Evolutionary conservation across 805 yeast genomes (phyloP), one percentile per base, ranked within the genome.

Genomic region (Wickerhamomyces chaumierensis): DNA sequence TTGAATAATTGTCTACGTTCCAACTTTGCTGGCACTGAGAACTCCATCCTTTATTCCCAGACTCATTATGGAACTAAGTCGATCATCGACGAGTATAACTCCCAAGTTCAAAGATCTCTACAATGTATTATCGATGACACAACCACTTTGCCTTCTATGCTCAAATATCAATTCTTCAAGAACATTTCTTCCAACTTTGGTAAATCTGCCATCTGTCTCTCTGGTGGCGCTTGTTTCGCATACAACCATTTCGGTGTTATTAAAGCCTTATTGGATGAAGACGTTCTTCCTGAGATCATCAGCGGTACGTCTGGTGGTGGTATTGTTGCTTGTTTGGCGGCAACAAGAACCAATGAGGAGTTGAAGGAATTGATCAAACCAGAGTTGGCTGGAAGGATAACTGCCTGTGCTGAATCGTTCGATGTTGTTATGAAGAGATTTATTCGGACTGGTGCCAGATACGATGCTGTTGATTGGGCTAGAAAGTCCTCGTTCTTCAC

Each of bases 241-340:
- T 78, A 80, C 47, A 74, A 78, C 25, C 94, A 82, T 56, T 78
- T 81, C 57, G 94, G 94, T 3, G 73, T 82, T 3, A 68, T 81
- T 20, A 78, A 77, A 45, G 88, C 87, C 0, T 56, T 83, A 31
- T 57, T 81, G 5, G 87, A 83, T 42, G 70, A 71, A 41, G 80
- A 78, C 52, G 58, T 73, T 36, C 59, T 82, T 37, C 94, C 94
- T 1, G 65, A 66, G 4, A 78, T 82, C 29, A 63, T 83, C 8
- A 72, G 83, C 28, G 94, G 94, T 1, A 82, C 92, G 0, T 76
- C 85, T 1, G 90, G 92, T 2, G 94, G 94, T 14, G 90, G 87
- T 2, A 58, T 81, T 12, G 74, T 81, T 13, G 88, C 92, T 1
- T 83, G 87, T 0, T 55, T 82, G 31, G 73, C 81, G 0, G 71